Conservation (phyloP, 108 stramenopile species). For the Skeletonema costatum region DNA sequence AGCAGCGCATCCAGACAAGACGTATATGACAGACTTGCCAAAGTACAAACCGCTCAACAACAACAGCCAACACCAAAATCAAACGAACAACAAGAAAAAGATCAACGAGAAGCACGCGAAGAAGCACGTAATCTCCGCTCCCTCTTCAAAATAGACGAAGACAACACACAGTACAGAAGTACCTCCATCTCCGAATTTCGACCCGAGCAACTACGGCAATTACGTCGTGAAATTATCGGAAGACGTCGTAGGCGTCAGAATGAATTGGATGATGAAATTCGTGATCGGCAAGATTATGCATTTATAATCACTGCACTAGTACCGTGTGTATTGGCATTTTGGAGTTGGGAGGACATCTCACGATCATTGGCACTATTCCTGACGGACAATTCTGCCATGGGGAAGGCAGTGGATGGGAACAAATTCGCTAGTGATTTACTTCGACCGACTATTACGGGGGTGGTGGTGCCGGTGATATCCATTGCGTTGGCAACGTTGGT, state of each 20-base stretch:
- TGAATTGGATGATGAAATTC: constrained; percentile 14
- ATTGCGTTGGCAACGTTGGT: constrained; percentile 41
- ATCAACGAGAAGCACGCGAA: neutral
- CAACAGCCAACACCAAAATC: too few species aligned
- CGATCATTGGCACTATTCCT: constrained; percentile 6
- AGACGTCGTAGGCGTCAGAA: neutral
- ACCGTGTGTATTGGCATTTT: constrained; percentile 26
- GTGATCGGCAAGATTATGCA: constrained; percentile 13
- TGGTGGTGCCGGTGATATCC: constrained; percentile 45
- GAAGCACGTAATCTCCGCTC: neutral
- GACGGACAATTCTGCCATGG: constrained; percentile 4
- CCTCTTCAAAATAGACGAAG: neutral
- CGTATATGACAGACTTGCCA: too few species aligned
- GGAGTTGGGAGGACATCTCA: constrained; percentile 18
- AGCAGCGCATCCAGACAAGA: too few species aligned
- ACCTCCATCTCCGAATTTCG: neutral
- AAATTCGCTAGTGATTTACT: constrained; percentile 29
- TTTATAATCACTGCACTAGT: constrained; percentile 21
- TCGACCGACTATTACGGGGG: constrained; percentile 39
- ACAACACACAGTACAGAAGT: neutral
- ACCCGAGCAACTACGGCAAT: neutral
- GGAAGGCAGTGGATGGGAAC: neutral
- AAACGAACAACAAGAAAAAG: too few species aligned
- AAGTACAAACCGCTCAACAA: too few species aligned
- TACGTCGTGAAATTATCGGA: neutral